Percentiles rank a stretch among this genome's conserved stretches.
These are phyloP conservation scores for Plasmopara muralis DNA, from an alignment of 352 stramenopile genomes.

Conservation along the genomic window DNA sequence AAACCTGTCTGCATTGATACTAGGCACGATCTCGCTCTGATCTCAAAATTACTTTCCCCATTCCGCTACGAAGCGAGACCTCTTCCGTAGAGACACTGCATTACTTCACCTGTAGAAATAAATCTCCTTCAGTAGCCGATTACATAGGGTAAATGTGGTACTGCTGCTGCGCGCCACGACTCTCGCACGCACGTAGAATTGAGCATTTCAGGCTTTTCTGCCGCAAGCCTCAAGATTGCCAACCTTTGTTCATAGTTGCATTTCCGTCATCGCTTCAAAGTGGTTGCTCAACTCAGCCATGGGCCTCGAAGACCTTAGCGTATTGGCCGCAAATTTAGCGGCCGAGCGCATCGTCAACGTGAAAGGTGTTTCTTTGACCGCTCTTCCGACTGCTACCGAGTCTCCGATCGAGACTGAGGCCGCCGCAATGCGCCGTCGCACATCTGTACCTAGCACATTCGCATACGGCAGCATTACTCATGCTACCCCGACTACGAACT, in stretches of 20 bases:
- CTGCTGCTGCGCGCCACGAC: slow-evolving; percentile 16
- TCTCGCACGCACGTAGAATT: slow-evolving; percentile 15
- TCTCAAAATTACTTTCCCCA: neutral
- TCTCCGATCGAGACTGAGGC: slow-evolving; percentile 23
- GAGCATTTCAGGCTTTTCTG: slow-evolving; percentile 12
- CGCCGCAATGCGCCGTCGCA: slow-evolving; percentile 33
- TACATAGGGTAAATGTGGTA: neutral
- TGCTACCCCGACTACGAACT: slow-evolving; percentile 9
- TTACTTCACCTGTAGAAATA: neutral
- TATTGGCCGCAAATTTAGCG: neutral
- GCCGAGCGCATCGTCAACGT: slow-evolving; percentile 16
- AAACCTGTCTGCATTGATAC: slow-evolving; percentile 11
- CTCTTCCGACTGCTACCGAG: neutral
- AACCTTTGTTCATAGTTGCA: slow-evolving; percentile 11
- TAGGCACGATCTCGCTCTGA: slow-evolving; percentile 2
- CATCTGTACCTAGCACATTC: slow-evolving; percentile 62
- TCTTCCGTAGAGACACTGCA: neutral
- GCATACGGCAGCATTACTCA: slow-evolving; percentile 29
- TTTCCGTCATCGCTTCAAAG: slow-evolving; percentile 12
- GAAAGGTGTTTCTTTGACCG: slow-evolving; percentile 8
- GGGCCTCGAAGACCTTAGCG: slow-evolving; percentile 25
- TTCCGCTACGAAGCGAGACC: neutral
- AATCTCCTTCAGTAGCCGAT: neutral
- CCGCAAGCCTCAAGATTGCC: slow-evolving; percentile 12
- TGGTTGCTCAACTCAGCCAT: slow-evolving; percentile 7